phyloP scores from a whole-genome alignment of 202 grass and related monocot genomes.

The Panicum hallii region DNA sequence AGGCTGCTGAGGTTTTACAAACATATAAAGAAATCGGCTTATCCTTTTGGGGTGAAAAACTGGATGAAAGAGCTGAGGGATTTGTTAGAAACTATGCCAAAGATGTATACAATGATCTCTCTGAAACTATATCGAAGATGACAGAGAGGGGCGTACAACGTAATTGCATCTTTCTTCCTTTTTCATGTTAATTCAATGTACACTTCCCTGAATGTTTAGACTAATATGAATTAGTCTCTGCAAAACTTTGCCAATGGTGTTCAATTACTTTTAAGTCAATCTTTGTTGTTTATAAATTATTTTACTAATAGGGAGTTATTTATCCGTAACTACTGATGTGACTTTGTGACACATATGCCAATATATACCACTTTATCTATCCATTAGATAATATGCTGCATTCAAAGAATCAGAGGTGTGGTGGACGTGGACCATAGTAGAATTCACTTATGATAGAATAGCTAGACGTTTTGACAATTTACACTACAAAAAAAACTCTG shows the following conservation, averaged over 20 bases:
- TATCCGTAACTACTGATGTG: background rate
- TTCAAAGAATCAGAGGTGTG: background rate
- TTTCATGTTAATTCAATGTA: constrained; percentile 1
- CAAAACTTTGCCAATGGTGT: background rate
- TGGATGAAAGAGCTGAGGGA: constrained; percentile 57
- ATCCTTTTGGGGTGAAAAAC: constrained; percentile 65
- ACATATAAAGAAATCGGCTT: constrained; percentile 55
- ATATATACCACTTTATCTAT: constrained; percentile 11
- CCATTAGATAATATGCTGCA: background rate
- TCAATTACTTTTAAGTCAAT: background rate
- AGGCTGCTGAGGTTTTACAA: constrained; percentile 74
- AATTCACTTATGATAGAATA: background rate
- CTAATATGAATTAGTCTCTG: background rate
- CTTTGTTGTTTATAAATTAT: background rate
- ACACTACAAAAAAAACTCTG: too few relatives aligned
- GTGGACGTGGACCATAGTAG: background rate
- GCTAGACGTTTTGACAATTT: background rate
- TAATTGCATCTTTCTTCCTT: background rate
- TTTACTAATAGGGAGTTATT: background rate
- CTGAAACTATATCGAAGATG: constrained; percentile 26
- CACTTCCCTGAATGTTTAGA: constrained; percentile 20
- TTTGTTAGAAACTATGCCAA: constrained; percentile 59
- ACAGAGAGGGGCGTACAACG: constrained; percentile 44
- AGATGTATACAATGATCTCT: constrained; percentile 55
- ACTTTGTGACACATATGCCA: background rate